Evolutionary conservation across 176 grass and related monocot genomes (phyloP).

Genomic region (Eleusine coracana): DNA sequence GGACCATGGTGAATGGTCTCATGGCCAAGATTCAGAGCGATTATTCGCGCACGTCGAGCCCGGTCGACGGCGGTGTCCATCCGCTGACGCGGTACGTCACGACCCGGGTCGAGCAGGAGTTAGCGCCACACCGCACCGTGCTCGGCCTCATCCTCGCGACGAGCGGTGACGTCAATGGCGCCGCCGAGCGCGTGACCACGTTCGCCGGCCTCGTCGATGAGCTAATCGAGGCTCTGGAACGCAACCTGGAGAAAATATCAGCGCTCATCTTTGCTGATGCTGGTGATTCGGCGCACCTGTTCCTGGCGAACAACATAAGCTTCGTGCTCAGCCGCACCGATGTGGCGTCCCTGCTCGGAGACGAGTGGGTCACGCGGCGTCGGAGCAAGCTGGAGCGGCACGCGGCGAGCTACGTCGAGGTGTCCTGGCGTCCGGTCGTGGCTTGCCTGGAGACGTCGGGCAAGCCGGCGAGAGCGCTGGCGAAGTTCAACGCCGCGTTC

Average conservation of each 20-base stretch:
- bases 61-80: slow-evolving; percentile 15
- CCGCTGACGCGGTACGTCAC: slow-evolving; percentile 2
- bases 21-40: neutral
- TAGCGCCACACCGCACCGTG: slow-evolving; percentile 11
- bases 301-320: slow-evolving; percentile 33
- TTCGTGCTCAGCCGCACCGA: slow-evolving; percentile 16
- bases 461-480: slow-evolving; percentile 24
- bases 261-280: neutral
- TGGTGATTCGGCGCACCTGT: slow-evolving; percentile 10
- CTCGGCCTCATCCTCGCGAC: slow-evolving; percentile 18
- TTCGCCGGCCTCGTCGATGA: slow-evolving; percentile 10
- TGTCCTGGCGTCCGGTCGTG: slow-evolving; percentile 17
- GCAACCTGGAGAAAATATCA: slow-evolving; percentile 5
- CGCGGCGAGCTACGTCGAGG: slow-evolving; percentile 17
- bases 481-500: slow-evolving; percentile 22
- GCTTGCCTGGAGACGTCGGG: slow-evolving; percentile 8
- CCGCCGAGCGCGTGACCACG: neutral
- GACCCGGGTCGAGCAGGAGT: slow-evolving; percentile 11
- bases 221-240: neutral
- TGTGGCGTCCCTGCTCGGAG: slow-evolving; percentile 1
- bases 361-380: slow-evolving; percentile 1
- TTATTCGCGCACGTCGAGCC: neutral
- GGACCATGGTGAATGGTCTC: neutral
- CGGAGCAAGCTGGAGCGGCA: slow-evolving; percentile 19
- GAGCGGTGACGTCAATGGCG: neutral